These are phyloP conservation scores for Hortiboletus flavorubellus DNA, from an alignment of 768 basidiomycete species.

Conservation along the genomic window DNA sequence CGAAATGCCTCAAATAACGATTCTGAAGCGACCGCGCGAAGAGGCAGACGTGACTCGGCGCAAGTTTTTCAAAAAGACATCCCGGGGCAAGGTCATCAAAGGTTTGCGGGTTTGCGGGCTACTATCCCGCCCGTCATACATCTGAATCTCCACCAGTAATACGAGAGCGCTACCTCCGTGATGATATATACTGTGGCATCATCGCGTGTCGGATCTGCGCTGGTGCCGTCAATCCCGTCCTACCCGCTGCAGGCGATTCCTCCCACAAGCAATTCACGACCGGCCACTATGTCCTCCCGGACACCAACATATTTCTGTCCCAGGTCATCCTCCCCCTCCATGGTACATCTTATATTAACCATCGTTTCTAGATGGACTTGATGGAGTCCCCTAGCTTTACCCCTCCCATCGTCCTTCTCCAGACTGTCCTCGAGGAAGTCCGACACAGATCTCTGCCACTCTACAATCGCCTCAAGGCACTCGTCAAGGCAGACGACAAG, in stretches of 20 bases:
- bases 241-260: conserved; percentile 59
- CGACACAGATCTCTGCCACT: conserved; percentile 90
- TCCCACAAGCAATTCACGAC: conserved; percentile 54
- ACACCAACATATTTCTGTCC: conserved; percentile 92
- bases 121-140: not conserved
- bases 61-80: conserved; percentile 96
- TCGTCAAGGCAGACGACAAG: conserved; percentile 84
- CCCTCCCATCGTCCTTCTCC: conserved; percentile 83
- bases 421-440: conserved; percentile 96
- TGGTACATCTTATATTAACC: not conserved
- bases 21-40: conserved; percentile 64
- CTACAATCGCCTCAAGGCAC: conserved; percentile 85
- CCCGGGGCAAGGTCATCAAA: conserved; percentile 90
- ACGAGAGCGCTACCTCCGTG: conserved; percentile 89
- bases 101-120: conserved; percentile 53
- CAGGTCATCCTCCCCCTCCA: conserved; percentile 45
- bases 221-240: conserved; percentile 35
- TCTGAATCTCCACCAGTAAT: conserved; percentile 51
- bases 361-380: conserved; percentile 77
- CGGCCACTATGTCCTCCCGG: conserved; percentile 84
- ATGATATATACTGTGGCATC: conserved; percentile 89
- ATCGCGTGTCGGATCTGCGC: conserved; percentile 63
- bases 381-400: conserved; percentile 74
- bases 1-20: conserved; percentile 60
- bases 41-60: conserved; percentile 78